Evolutionary conservation across 495 filamentous ascomycete genomes (phyloP).

Genomic region (Penicillium cataractarum): DNA sequence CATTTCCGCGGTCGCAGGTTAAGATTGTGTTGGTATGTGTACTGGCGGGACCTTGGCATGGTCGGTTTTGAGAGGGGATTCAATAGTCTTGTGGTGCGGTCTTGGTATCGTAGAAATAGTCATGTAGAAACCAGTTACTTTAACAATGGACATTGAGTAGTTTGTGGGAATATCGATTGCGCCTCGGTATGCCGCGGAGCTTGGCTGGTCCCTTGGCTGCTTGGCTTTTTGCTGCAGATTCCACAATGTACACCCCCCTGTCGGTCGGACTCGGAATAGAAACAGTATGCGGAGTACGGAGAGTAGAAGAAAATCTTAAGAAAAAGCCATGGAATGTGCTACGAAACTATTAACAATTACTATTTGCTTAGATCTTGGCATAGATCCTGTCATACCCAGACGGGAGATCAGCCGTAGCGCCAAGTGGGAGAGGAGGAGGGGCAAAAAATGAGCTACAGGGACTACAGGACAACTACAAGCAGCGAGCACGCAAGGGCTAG

Average conservation of each 20-base stretch:
- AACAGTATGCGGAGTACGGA: background rate
- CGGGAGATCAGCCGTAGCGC: conserved; percentile 17
- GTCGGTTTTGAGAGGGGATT: background rate
- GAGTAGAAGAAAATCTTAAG: background rate
- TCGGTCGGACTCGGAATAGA: no score
- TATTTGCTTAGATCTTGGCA: background rate
- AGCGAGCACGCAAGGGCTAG: background rate
- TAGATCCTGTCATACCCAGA: conserved; percentile 14
- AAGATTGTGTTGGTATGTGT: background rate
- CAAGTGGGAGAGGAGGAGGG: conserved; percentile 2
- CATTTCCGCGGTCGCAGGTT: background rate
- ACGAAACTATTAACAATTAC: background rate
- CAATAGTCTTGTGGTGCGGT: background rate
- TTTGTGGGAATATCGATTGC: background rate
- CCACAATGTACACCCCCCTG: background rate
- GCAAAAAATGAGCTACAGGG: background rate
- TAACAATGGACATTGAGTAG: no score
- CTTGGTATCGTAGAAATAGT: background rate
- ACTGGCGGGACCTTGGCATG: background rate
- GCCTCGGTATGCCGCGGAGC: conserved; percentile 16
- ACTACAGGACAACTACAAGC: no score
- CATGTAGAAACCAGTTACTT: no score
- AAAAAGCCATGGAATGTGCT: background rate
- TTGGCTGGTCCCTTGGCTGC: conserved; percentile 10
- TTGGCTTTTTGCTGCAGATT: conserved; percentile 1